phyloP scores from a whole-genome alignment of 345 rosid species.

The Xanthoceras sorbifolium region DNA sequence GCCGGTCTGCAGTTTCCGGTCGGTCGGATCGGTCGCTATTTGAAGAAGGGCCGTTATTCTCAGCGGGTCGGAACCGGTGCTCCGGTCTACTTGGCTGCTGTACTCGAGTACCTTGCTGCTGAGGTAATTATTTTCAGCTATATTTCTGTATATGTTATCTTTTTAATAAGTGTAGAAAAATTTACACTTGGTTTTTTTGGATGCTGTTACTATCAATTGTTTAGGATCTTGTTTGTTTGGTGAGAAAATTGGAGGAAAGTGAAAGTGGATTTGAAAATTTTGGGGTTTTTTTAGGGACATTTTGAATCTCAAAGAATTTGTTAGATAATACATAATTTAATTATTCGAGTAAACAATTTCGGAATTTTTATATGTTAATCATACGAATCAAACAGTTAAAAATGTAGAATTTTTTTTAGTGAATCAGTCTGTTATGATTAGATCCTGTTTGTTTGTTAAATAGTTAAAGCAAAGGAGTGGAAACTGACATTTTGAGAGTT shows the following conservation, averaged over 20 bases:
- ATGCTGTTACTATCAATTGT: neutral
- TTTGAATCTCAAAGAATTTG: neutral
- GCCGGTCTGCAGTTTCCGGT: conserved; percentile 84
- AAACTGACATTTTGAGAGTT: neutral
- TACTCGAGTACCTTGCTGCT: conserved; percentile 85
- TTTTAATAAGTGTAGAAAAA: neutral
- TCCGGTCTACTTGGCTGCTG: conserved; percentile 82
- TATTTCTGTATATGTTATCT: neutral
- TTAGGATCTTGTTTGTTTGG: conserved; percentile 6
- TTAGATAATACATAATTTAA: too few relatives aligned
- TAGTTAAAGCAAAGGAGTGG: neutral
- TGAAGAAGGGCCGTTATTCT: conserved; percentile 74
- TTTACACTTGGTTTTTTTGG: neutral
- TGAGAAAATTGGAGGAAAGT: neutral
- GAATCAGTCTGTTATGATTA: neutral
- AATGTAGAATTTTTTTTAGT: neutral
- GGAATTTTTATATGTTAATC: too few relatives aligned
- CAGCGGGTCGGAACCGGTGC: conserved; percentile 74
- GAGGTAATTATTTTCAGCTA: conserved; percentile 41
- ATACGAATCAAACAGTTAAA: neutral
- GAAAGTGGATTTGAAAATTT: neutral
- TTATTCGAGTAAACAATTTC: too few relatives aligned
- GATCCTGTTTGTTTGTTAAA: neutral
- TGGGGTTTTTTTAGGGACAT: neutral
- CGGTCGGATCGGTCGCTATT: conserved; percentile 75